Conservation (phyloP, 331 rosid genomes). For the Saraca asoca region DNA sequence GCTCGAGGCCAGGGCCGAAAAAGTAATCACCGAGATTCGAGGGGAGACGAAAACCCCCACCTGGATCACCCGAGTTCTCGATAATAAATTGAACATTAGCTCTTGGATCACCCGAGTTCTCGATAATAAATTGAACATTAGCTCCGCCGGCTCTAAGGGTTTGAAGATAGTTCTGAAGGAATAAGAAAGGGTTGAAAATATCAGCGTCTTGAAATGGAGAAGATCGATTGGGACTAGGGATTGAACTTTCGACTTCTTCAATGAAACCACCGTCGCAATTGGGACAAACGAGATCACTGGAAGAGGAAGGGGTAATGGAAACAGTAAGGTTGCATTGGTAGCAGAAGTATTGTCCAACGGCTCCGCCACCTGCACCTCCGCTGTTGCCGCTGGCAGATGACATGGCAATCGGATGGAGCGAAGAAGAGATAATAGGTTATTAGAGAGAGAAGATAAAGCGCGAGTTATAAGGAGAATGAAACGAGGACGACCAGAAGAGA, state of each 20-base stretch:
- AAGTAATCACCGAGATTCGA: constrained; percentile 80
- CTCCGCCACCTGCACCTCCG: constrained; percentile 31
- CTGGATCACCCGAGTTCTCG: too few relatives aligned
- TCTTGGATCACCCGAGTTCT: constrained; percentile 52
- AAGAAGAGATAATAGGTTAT: background rate
- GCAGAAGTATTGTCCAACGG: constrained; percentile 56
- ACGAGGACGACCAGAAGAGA: constrained; percentile 37
- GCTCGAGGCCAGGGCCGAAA: constrained; percentile 89
- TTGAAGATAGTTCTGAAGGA: constrained; percentile 72
- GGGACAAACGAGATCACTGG: constrained; percentile 68
- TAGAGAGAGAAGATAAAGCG: constrained; percentile 21
- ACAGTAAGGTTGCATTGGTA: constrained; percentile 65
- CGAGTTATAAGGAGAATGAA: constrained; percentile 34
- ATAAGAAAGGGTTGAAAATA: constrained; percentile 60
- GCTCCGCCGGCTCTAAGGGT: constrained; percentile 59
- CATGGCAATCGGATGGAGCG: constrained; percentile 44
- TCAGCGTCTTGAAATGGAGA: constrained; percentile 53
- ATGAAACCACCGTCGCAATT: constrained; percentile 62
- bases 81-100: too few relatives aligned
- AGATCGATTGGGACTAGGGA: constrained; percentile 42
- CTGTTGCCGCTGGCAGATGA: constrained; percentile 58
- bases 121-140: constrained; percentile 72
- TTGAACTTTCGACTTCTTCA: constrained; percentile 67
- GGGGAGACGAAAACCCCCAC: constrained; percentile 46
- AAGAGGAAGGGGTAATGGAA: constrained; percentile 50